phyloP scores from a whole-genome alignment of 345 rosid genomes.

The Populus pruinosa region DNA sequence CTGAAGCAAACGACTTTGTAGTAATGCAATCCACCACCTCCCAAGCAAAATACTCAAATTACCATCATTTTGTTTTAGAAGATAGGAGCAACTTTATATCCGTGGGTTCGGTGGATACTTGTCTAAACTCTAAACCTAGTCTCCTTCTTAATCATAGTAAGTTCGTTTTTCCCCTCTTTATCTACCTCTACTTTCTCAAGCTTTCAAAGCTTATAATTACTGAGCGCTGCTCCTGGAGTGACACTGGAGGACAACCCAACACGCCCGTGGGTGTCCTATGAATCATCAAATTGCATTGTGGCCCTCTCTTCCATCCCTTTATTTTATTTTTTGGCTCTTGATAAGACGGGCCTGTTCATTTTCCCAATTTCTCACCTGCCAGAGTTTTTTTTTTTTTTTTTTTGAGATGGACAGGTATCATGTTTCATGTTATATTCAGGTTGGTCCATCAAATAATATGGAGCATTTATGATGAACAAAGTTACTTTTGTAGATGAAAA shows the following conservation, averaged over 20 bases:
- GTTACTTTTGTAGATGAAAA: neutral
- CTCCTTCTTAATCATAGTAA: conserved; percentile 38
- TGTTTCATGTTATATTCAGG: neutral
- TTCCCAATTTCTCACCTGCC: neutral
- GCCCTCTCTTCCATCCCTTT: conserved; percentile 6
- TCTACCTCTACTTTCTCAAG: conserved; percentile 20
- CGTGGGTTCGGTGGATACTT: conserved; percentile 34
- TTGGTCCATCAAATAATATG: neutral
- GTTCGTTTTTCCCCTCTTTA: conserved; percentile 4
- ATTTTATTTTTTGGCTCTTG: neutral
- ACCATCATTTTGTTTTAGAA: conserved; percentile 49
- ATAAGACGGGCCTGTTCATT: neutral
- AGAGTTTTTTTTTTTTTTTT: no score
- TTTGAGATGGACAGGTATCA: neutral
- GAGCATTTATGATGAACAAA: neutral
- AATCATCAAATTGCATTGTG: conserved; percentile 23
- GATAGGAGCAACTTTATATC: conserved; percentile 32
- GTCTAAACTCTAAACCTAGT: conserved; percentile 29
- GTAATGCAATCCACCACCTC: conserved; percentile 18
- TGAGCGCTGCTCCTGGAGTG: conserved; percentile 8
- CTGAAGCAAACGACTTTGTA: conserved; percentile 20
- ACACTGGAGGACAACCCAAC: conserved; percentile 34
- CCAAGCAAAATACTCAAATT: conserved; percentile 38
- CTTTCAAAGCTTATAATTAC: conserved; percentile 47
- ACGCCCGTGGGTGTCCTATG: conserved; percentile 37